A percentile compares a stretch with the other conserved stretches of the same genome.
Conservation (phyloP, 139 green algal genomes). For the Mesotaenium endlicherianum region DNA sequence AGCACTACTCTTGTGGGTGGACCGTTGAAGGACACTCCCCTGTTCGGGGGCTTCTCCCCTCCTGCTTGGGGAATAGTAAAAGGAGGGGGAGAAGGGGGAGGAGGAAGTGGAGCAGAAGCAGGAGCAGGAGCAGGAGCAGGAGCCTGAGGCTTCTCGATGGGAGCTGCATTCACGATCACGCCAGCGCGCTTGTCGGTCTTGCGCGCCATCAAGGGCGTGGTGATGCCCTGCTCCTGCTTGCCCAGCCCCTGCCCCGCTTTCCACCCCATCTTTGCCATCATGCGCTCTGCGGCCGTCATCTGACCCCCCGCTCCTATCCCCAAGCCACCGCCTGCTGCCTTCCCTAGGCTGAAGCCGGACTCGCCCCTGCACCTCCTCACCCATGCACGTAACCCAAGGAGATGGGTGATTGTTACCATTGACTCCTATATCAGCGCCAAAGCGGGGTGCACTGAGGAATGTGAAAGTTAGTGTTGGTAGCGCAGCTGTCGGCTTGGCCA, state of each 20-base stretch:
- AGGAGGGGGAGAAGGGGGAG: too few relatives aligned
- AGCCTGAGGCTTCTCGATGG: background rate
- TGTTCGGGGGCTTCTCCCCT: background rate
- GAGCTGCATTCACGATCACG: slow-evolving; percentile 71
- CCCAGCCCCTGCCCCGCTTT: slow-evolving; percentile 80
- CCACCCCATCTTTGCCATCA: slow-evolving; percentile 98
- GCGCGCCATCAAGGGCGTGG: slow-evolving; percentile 76
- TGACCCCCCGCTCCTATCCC: slow-evolving; percentile 12
- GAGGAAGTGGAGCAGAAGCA: too few relatives aligned
- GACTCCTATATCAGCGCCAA: too few relatives aligned
- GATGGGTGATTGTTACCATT: too few relatives aligned
- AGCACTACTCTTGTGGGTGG: slow-evolving; percentile 63
- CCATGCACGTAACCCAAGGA: too few relatives aligned
- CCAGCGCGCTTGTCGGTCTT: slow-evolving; percentile 70
- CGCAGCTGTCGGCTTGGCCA: too few relatives aligned
- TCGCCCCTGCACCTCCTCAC: background rate
- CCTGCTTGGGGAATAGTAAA: too few relatives aligned
- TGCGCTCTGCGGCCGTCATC: slow-evolving; percentile 72
- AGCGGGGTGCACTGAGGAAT: too few relatives aligned
- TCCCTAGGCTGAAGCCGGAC: background rate
- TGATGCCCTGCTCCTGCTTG: slow-evolving; percentile 79
- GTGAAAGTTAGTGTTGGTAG: too few relatives aligned
- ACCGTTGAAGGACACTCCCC: slow-evolving; percentile 37
- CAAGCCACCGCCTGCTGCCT: slow-evolving; percentile 45
- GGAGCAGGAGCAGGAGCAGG: too few relatives aligned